Base-by-base conservation (phyloP, 306 rosid genomes). In the Cucurbita argyrosperma region DNA sequence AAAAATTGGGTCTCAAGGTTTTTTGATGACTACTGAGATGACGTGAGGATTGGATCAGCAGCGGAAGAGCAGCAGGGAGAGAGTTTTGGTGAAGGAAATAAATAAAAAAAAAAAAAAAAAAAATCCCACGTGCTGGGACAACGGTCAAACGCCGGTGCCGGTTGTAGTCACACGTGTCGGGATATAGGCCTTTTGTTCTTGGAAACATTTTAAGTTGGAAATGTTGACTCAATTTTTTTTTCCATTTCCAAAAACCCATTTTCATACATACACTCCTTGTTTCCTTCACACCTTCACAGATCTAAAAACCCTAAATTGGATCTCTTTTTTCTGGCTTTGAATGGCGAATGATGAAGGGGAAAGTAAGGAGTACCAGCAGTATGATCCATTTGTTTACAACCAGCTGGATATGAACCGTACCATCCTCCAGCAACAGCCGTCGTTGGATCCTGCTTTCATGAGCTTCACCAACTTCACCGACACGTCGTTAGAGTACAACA, bases 91-190 rank as follows among this genome's bases (percentile, higher is more conserved):
- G 71, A 65, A 10, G n/a, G 6, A 39, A 11, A 21, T 5, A 30
- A 59, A 59, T 12, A 60, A 60, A 5, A 79, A 82, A 79, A 70
- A 76, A 60, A 60, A 5, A 79, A 82, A 79, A 70, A 76, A 39
- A 19, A 45, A 56, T 84, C 73, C 82, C 87, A 90, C 90, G 90
- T 85, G 90, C 87, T 73, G 39, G 10, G 18, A 38, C 23, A 76
- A 1, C 78, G 84, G 97, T 92, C 98, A 88, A 85, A 82, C 62
- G 91, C 63, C 96, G 90, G 95, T 92, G 96, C 88, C 92, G 67
- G 74, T 57, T 75, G 23, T 30, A 72, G 2, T 26, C 75, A 78
- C 87, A 92, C 94, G 91, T 84, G 92, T 82, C 79, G 45, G 67
- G 23, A 62, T 39, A 60, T 19, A 45, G 38, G 18, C 5, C 21